Conservation (phyloP, 2,329 filamentous ascomycete species). For the Plectosphaerella sp. region DNA sequence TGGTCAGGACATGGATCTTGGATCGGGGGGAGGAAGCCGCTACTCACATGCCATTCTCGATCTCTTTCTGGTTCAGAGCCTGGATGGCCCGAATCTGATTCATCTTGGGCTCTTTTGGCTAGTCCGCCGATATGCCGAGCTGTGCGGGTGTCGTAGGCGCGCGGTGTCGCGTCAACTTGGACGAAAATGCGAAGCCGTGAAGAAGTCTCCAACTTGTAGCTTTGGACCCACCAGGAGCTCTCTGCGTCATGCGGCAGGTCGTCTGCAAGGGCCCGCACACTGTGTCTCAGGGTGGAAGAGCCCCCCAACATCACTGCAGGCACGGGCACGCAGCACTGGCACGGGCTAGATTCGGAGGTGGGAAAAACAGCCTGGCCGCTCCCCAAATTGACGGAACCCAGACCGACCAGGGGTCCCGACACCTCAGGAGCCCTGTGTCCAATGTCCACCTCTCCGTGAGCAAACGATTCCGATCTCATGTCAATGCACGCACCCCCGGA, state of each 20-base stretch:
- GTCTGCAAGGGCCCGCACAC: not conserved
- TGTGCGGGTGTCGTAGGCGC: slow-evolving; percentile 3
- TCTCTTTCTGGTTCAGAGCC: slow-evolving; percentile 88
- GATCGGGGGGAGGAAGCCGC: not conserved
- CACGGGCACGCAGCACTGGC: no score
- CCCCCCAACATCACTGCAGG: no score
- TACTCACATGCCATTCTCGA: slow-evolving; percentile 77
- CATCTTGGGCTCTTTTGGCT: slow-evolving; percentile 49
- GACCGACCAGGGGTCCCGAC: slow-evolving; percentile 6
- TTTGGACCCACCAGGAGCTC: not conserved
- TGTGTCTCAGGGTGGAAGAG: slow-evolving; percentile 1
- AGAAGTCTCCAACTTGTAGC: not conserved
- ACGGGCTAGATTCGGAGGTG: not conserved
- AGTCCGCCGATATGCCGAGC: no score
- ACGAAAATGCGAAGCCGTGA: slow-evolving; percentile 2
- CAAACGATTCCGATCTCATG: not conserved
- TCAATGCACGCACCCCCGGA: no score
- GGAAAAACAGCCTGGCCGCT: slow-evolving; percentile 13
- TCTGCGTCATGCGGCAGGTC: no score
- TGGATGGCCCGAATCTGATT: slow-evolving; percentile 92
- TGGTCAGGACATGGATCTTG: not conserved
- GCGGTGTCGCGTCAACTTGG: slow-evolving; percentile 4
- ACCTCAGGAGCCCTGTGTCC: not conserved
- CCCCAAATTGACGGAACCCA: slow-evolving; percentile 6
- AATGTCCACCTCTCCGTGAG: not conserved